These are phyloP conservation scores for Globisporangium mamillatum DNA, from an alignment of 352 stramenopile genomes.

Conservation along the genomic window DNA sequence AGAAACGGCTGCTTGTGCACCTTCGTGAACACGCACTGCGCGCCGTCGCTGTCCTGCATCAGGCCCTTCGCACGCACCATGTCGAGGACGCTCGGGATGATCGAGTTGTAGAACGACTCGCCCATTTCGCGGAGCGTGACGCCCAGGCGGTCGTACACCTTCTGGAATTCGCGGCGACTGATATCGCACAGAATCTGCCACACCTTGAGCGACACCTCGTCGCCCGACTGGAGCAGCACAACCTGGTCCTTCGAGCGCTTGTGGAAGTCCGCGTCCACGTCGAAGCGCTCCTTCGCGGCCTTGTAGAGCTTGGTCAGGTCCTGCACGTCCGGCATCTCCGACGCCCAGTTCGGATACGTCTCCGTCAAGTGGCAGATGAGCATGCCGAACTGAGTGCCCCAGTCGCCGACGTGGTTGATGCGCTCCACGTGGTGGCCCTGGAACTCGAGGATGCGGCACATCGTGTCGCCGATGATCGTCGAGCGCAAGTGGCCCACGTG, in stretches of 20 bases:
- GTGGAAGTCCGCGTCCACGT: conserved; percentile 96
- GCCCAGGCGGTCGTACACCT: conserved; percentile 79
- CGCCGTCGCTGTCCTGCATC: conserved; percentile 87
- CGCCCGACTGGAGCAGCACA: conserved; percentile 96
- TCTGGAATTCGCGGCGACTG: conserved; percentile 82
- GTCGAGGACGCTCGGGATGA: conserved; percentile 84
- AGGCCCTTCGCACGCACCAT: conserved; percentile 89
- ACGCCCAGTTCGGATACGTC: conserved; percentile 93
- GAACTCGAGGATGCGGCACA: conserved; percentile 87
- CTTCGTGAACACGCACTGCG: conserved; percentile 90
- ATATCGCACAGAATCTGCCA: conserved; percentile 84
- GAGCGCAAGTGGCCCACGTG: conserved; percentile 86
- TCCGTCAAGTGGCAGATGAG: conserved; percentile 99
- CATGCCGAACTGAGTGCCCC: conserved; percentile 98
- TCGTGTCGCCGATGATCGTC: conserved; percentile 91
- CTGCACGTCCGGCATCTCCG: conserved; percentile 93
- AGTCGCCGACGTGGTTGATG: conserved; percentile 87
- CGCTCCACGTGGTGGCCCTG: conserved; percentile 78
- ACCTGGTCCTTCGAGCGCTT: conserved; percentile 96
- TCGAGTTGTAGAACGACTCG: conserved; percentile 87
- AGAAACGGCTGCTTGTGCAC: conserved; percentile 89
- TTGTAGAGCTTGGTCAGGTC: conserved; percentile 93
- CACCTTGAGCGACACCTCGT: conserved; percentile 76
- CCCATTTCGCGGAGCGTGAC: conserved; percentile 79
- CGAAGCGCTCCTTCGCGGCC: conserved; percentile 94